A percentile compares a stretch with the other conserved stretches of the same genome.
Evolutionary conservation across 768 basidiomycete genomes (phyloP).

Genomic region (Ramaria sp.): DNA sequence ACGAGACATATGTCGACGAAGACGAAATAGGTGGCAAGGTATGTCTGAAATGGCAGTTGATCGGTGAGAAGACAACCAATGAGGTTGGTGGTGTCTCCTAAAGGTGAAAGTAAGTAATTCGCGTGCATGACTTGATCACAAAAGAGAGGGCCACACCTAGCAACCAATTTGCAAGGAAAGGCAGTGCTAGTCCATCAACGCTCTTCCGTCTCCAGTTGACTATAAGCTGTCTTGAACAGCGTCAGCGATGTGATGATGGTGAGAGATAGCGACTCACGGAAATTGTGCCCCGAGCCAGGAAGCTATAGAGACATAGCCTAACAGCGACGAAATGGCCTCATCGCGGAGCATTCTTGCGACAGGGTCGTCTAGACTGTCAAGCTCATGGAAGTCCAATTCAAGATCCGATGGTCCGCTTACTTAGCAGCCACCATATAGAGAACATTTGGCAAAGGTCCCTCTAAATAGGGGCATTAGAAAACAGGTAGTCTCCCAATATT

Average conservation of each 20-base stretch:
- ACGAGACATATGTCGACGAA: conserved; percentile 68
- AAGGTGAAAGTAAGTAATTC: not conserved
- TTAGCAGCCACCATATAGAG: not conserved
- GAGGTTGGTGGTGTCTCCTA: conserved; percentile 89
- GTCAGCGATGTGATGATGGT: not conserved
- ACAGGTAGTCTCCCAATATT: no score
- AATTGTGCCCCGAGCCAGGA: conserved; percentile 86
- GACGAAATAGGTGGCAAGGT: conserved; percentile 87
- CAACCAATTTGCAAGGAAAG: conserved; percentile 91
- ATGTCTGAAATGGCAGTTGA: conserved; percentile 92
- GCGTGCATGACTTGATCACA: not conserved
- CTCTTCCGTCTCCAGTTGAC: conserved; percentile 68
- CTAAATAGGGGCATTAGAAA: no score
- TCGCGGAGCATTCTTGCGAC: not conserved
- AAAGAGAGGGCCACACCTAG: conserved; percentile 42
- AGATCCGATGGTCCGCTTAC: not conserved
- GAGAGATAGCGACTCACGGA: conserved; percentile 47
- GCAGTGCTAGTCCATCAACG: conserved; percentile 84
- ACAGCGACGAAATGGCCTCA: conserved; percentile 16
- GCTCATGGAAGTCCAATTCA: no score
- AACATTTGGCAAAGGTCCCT: no score
- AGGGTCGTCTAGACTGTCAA: not conserved
- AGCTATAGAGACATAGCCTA: conserved; percentile 61
- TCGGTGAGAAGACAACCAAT: conserved; percentile 85
- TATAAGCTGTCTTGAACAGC: conserved; percentile 55